Base-by-base conservation (phyloP, 192 early-diverging fungal genomes). In the Podila horticola region DNA sequence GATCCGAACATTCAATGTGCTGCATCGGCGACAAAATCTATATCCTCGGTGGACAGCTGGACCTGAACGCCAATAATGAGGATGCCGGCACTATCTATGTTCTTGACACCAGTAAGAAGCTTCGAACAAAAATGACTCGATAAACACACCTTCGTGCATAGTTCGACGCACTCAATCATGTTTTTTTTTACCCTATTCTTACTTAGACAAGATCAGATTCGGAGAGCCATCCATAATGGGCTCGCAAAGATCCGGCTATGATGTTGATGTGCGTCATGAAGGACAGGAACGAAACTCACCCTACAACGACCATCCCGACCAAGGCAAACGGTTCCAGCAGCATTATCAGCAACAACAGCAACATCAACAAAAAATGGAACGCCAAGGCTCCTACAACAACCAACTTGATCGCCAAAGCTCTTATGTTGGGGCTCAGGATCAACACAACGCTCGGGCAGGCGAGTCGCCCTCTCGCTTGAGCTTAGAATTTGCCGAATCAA, bases 11-110 rank as follows among this genome's bases (percentile, higher is more conserved):
- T 26, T 71, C 86, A 17, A 72, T 90, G 81, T 83, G 86, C 28
- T 67, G 75, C 34, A 55, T 82, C 28, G 70, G 82, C 13, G 79
- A 86, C 50, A 88, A 85, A 48, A 66, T 90, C 4, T 86, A 79
- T 61, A 85, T 90, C 28, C 49, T 90, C 34, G 89, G 89, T 69
- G 89, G 89, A 61, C 83, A 88, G 73, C 81, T 84, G 63, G 64
- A 65, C 29, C 67, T 74, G 73, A 73, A 66, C 60, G 57, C 76
- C 69, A 84, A 72, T n/a, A 55, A 24, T 55, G 89, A 89, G 22
- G 86, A 88, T 57, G n/a, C 72, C 33, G 74, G 58, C 11, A 29
- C 64, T 3, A 62, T 90, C 22, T 79, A 82, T 48, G 69, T 86
- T 38, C 62, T 90, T 28, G 88, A 90, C 29, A 88, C 87, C 20